Percentiles rank a stretch among this genome's conserved stretches.
Evolutionary conservation across 306 rosid species (phyloP).

Genomic region (Trichosanthes truncata): DNA sequence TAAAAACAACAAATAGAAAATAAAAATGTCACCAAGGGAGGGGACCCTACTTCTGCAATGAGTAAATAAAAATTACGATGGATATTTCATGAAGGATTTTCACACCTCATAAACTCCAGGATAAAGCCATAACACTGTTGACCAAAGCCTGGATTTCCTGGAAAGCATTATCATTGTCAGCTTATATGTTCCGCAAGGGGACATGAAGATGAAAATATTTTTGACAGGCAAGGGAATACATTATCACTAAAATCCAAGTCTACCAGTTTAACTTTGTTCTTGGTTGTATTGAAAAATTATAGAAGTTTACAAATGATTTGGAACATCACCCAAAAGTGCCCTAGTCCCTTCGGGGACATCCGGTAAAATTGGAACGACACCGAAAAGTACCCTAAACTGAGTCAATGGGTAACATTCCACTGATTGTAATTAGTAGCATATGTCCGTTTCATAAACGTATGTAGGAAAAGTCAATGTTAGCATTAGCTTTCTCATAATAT

Average conservation of each 20-base stretch:
- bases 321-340: not conserved
- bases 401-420: not conserved
- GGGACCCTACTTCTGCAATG: not conserved
- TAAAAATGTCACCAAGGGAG: not conserved
- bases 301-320: not conserved
- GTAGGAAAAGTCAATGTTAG: not conserved
- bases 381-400: not conserved
- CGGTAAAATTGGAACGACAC: not conserved
- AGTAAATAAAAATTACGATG: not conserved
- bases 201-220: not conserved
- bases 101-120: constrained; percentile 92
- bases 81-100: constrained; percentile 17
- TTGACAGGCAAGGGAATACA: not conserved
- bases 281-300: not conserved
- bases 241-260: not conserved
- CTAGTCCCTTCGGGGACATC: too few relatives aligned
- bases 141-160: constrained; percentile 68
- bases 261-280: not conserved
- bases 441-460: not conserved
- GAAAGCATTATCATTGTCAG: constrained; percentile 19
- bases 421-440: not conserved
- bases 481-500: not conserved
- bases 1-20: not conserved
- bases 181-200: constrained; percentile 3
- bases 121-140: constrained; percentile 76